Evolutionary conservation across 2,329 filamentous ascomycete species (phyloP).

Genomic region (Dactylellina cionopaga): DNA sequence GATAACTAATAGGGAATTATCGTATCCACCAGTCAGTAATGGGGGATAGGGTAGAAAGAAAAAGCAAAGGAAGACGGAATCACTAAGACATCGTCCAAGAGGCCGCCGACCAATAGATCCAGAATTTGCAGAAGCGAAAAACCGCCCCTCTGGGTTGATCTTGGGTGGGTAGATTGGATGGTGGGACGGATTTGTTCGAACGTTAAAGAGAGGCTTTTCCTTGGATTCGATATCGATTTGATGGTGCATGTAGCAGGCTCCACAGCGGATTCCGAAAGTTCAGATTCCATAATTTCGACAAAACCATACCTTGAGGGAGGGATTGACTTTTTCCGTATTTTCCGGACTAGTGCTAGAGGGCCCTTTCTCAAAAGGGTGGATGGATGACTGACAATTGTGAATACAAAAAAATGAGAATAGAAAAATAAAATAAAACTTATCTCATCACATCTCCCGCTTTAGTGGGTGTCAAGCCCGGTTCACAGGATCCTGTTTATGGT

Average conservation of each 20-base stretch:
- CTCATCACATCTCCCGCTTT: constrained; percentile 43
- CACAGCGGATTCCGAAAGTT: constrained; percentile 35
- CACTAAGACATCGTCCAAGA: constrained; percentile 37
- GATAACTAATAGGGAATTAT: constrained; percentile 50
- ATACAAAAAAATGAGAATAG: too few species aligned
- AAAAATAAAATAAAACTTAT: constrained; percentile 5
- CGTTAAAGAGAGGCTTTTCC: constrained; percentile 34
- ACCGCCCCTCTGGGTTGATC: constrained; percentile 38
- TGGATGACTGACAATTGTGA: constrained; percentile 45
- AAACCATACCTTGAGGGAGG: constrained; percentile 43
- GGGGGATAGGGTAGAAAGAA: constrained; percentile 9
- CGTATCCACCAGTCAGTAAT: constrained; percentile 37
- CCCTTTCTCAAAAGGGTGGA: constrained; percentile 4
- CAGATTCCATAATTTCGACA: constrained; percentile 50
- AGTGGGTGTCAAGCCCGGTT: constrained; percentile 38
- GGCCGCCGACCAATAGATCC: constrained; percentile 42
- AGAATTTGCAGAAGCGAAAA: constrained; percentile 27
- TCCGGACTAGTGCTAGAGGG: constrained; percentile 37
- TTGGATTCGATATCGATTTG: constrained; percentile 38
- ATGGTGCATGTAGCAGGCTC: constrained; percentile 2
- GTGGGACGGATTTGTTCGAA: constrained; percentile 49
- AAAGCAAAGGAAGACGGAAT: constrained; percentile 18
- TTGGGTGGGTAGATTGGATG: constrained; percentile 48
- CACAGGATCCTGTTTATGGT: constrained; percentile 45
- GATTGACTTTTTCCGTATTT: constrained; percentile 46